phyloP scores from a whole-genome alignment of 805 yeast species.

The Metschnikowia arizonensis region DNA sequence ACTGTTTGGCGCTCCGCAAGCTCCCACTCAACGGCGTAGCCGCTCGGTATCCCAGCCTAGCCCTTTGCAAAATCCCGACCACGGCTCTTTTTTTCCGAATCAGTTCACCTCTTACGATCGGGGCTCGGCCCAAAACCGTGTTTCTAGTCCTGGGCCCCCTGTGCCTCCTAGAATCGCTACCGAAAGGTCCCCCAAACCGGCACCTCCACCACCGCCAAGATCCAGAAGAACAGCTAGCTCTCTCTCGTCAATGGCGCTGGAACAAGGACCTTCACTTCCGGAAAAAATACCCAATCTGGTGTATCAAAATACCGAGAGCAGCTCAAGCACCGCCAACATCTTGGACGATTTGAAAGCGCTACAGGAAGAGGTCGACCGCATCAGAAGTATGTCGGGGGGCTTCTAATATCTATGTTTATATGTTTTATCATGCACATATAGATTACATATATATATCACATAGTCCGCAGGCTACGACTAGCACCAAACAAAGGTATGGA shows the following conservation, averaged over 20 bases:
- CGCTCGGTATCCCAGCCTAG: constrained; percentile 32
- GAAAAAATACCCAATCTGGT: constrained; percentile 19
- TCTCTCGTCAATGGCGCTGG: constrained; percentile 8
- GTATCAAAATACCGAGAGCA: constrained; percentile 12
- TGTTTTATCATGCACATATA: background rate
- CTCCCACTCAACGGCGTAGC: constrained; percentile 36
- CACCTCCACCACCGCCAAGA: constrained; percentile 43
- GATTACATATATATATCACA: background rate
- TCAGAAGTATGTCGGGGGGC: constrained; percentile 46
- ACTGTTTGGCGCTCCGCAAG: constrained; percentile 24
- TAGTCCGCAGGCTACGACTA: background rate
- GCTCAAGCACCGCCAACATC: constrained; percentile 45
- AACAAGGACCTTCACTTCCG: constrained; percentile 14
- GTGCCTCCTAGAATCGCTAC: constrained; percentile 21
- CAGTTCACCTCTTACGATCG: background rate
- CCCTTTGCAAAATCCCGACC: constrained; percentile 3
- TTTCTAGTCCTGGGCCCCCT: constrained; percentile 11
- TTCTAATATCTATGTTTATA: constrained; percentile 20
- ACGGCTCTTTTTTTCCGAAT: background rate
- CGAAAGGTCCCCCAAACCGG: constrained; percentile 5
- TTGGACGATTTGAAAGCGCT: constrained; percentile 62
- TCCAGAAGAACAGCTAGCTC: constrained; percentile 29
- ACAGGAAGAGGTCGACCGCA: constrained; percentile 65
- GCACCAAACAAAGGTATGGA: background rate
- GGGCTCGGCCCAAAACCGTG: background rate